Evolutionary conservation across 805 yeast species (phyloP).

Genomic region (Metschnikowia kunwiensis): DNA sequence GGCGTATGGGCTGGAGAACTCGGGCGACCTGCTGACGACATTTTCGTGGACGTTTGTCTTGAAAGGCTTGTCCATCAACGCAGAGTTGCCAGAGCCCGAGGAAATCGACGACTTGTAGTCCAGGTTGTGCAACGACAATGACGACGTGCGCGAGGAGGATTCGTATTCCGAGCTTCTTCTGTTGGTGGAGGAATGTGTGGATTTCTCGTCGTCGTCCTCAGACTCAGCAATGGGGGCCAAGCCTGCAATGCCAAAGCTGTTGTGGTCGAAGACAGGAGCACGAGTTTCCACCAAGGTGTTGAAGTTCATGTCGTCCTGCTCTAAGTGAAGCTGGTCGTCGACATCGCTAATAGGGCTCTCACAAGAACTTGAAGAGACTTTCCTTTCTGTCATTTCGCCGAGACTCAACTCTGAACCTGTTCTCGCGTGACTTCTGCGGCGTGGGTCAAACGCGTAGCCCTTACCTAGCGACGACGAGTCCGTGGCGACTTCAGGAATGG

Average conservation of each 20-base stretch:
- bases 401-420: slow-evolving; percentile 14
- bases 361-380: slow-evolving; percentile 6
- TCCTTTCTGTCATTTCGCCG: slow-evolving; percentile 4
- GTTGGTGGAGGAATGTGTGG: slow-evolving; percentile 23
- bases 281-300: slow-evolving; percentile 6
- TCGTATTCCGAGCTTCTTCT: slow-evolving; percentile 11
- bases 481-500: no score
- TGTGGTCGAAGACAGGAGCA: slow-evolving; percentile 22
- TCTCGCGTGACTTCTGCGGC: slow-evolving; percentile 20
- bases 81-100: slow-evolving; percentile 27
- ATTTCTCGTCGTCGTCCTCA: slow-evolving; percentile 22
- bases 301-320: slow-evolving; percentile 14
- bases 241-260: slow-evolving; percentile 26
- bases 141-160: slow-evolving; percentile 29
- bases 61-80: slow-evolving; percentile 7
- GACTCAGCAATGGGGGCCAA: slow-evolving; percentile 40
- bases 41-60: slow-evolving; percentile 15
- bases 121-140: slow-evolving; percentile 38
- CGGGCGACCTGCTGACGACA: slow-evolving; percentile 6
- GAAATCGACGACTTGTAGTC: slow-evolving; percentile 36
- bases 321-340: slow-evolving; percentile 7
- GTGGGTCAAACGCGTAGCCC: slow-evolving; percentile 14
- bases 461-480: no score
- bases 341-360: slow-evolving; percentile 11
- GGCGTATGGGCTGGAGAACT: slow-evolving; percentile 10